Conservation (phyloP, 2,329 filamentous ascomycete species). For the Fusarium tuaranense region DNA sequence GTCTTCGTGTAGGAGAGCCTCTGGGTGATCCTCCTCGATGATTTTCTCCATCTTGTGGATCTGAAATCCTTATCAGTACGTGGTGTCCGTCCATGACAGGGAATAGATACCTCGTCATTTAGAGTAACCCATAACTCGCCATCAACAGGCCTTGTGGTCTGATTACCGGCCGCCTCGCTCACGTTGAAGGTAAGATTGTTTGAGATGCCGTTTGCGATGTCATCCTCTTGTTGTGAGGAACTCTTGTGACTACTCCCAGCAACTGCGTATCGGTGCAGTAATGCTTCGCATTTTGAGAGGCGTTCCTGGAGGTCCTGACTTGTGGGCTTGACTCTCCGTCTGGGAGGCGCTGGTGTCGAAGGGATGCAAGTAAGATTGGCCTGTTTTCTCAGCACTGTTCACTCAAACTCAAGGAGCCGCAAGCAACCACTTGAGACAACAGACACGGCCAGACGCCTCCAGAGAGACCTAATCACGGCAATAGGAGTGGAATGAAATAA, state of each 20-base stretch:
- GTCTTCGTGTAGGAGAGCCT: not conserved
- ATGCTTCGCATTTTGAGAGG: not conserved
- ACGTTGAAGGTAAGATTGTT: not conserved
- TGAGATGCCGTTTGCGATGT: not conserved
- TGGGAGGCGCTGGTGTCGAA: not conserved
- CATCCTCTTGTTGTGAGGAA: not conserved
- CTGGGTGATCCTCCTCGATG: constrained; percentile 1
- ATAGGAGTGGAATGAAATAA: not conserved
- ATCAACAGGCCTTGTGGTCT: not conserved
- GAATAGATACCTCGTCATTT: not conserved
- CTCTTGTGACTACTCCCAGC: not conserved
- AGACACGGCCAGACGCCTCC: not conserved
- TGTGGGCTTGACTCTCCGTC: not conserved
- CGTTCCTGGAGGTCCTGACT: not conserved
- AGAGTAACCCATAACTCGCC: not conserved
- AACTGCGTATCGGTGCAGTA: not conserved
- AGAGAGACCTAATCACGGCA: not conserved
- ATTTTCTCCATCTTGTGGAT: not conserved
- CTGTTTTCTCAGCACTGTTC: not conserved
- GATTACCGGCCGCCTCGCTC: not conserved
- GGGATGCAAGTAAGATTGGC: not conserved
- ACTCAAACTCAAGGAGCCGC: not conserved
- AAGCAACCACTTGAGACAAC: not conserved
- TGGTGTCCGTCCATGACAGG: not conserved
- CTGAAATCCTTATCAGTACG: not conserved